phyloP scores from a whole-genome alignment of 2,329 filamentous ascomycete genomes.

The Dothistroma septosporum region DNA sequence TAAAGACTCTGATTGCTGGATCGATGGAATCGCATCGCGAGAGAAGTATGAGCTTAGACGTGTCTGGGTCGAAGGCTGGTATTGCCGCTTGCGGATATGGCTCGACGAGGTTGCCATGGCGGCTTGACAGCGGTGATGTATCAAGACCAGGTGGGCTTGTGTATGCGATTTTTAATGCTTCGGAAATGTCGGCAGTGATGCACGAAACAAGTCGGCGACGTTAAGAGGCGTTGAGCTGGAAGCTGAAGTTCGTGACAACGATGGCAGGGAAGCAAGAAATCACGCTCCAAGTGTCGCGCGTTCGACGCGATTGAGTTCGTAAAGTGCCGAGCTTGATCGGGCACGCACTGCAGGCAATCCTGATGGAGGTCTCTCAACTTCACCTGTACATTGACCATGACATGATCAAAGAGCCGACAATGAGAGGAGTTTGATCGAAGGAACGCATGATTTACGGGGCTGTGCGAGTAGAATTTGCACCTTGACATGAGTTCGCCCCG shows the following conservation, averaged over 20 bases:
- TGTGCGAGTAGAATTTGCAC: not conserved
- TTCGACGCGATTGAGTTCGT: not conserved
- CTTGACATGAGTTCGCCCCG: not conserved
- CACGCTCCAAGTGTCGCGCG: not conserved
- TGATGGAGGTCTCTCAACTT: not conserved
- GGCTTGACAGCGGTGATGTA: not conserved
- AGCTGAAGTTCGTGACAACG: not conserved
- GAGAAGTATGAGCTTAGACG: constrained; percentile 44
- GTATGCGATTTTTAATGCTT: not conserved
- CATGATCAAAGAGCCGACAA: not conserved
- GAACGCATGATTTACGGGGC: not conserved
- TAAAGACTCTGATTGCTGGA: constrained; percentile 10
- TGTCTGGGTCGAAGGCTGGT: constrained; percentile 38
- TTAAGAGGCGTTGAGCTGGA: not conserved
- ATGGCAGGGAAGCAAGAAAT: constrained; percentile 2
- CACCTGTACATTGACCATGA: not conserved
- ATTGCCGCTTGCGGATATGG: constrained; percentile 41
- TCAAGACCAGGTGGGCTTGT: too few relatives aligned
- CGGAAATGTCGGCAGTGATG: not conserved
- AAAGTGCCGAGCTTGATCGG: not conserved
- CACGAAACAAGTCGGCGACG: not conserved
- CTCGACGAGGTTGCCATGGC: constrained; percentile 11
- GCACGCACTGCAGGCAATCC: not conserved
- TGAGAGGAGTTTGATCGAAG: not conserved
- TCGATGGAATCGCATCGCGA: constrained; percentile 16